Conservation (phyloP, 2,329 filamentous ascomycete genomes). For the Penicillium palitans region DNA sequence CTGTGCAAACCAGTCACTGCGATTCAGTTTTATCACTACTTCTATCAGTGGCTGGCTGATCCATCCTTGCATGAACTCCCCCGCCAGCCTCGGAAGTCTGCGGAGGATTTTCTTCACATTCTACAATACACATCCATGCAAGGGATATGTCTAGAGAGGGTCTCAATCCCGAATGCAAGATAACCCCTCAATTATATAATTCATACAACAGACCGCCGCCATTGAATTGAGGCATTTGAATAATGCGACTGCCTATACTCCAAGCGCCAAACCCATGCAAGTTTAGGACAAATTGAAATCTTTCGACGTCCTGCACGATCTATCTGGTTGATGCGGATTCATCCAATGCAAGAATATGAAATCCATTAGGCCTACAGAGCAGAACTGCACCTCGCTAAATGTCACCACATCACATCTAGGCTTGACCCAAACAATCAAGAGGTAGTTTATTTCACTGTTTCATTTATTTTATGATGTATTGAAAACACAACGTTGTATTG, state of each 20-base stretch:
- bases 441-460: background rate
- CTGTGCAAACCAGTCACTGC: background rate
- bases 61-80: constrained; percentile 6
- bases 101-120: background rate
- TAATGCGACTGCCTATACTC: background rate
- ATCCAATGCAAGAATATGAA: constrained; percentile 1
- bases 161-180: background rate
- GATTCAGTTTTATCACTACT: background rate
- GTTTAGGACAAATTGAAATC: background rate
- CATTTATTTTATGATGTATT: background rate
- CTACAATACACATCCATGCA: background rate
- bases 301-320: background rate
- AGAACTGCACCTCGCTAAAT: background rate
- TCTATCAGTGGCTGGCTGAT: constrained; percentile 5
- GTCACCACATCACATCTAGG: background rate
- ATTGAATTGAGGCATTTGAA: background rate
- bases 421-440: background rate
- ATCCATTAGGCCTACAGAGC: background rate
- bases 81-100: background rate
- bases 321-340: background rate
- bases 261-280: background rate
- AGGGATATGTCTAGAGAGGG: background rate
- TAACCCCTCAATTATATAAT: background rate
- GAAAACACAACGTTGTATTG: background rate
- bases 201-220: background rate